phyloP scores from a whole-genome alignment of 306 rosid genomes.

The Begonia peltatifolia region DNA sequence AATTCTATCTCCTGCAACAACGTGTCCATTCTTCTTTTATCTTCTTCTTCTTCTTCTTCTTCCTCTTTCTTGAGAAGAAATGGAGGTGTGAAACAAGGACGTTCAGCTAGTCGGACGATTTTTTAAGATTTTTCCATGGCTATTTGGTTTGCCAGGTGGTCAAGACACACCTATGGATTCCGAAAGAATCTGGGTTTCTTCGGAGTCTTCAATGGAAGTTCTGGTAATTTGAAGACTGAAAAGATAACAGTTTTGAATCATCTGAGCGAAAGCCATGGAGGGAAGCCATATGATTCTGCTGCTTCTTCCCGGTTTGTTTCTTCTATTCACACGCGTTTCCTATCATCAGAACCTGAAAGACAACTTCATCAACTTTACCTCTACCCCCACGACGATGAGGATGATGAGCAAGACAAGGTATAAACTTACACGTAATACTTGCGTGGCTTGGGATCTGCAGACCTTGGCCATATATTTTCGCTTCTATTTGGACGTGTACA shows the following conservation, averaged over 20 bases:
- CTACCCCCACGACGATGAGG: neutral
- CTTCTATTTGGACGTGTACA: too few relatives aligned
- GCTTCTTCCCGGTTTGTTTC: neutral
- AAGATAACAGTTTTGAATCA: neutral
- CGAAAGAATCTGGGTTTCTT: neutral
- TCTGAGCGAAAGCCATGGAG: neutral
- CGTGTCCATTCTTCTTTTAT: too few relatives aligned
- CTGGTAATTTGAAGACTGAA: neutral
- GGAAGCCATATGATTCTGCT: neutral
- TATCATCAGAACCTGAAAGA: neutral
- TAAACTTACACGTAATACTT: neutral
- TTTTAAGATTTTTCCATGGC: neutral
- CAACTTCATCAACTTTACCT: neutral
- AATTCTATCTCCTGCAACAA: too few relatives aligned
- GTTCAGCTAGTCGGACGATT: too few relatives aligned
- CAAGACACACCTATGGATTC: neutral
- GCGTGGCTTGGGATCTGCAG: neutral
- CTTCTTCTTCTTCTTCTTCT: too few relatives aligned
- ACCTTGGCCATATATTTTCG: neutral
- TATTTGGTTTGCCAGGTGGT: neutral
- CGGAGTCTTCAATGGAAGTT: neutral
- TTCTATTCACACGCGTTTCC: neutral
- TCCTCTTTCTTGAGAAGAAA: too few relatives aligned
- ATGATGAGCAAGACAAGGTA: neutral
- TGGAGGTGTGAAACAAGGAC: too few relatives aligned